These are phyloP conservation scores for Buxus sempervirens DNA, from an alignment of 164 flowering plant genomes.

Conservation along the genomic window DNA sequence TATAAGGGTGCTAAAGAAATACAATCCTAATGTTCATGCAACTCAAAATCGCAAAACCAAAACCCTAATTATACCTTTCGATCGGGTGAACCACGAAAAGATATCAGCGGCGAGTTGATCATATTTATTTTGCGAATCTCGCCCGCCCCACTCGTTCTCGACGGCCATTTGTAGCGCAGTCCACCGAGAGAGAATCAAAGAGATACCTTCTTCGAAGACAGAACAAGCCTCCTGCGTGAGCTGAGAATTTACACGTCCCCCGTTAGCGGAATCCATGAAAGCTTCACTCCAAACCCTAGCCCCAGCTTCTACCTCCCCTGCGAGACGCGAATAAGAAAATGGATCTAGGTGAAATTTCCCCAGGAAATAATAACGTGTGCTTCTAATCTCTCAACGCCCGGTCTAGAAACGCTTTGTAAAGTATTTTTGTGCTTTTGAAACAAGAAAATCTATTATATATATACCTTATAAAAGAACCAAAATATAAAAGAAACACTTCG, in stretches of 20 bases:
- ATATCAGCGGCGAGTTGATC: slow-evolving; percentile 26
- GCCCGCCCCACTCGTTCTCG: slow-evolving; percentile 46
- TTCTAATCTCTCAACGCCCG: no score
- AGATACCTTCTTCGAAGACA: slow-evolving; percentile 17
- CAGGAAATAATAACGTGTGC: no score
- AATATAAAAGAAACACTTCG: no score
- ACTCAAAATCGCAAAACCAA: not conserved
- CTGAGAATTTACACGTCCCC: slow-evolving; percentile 5
- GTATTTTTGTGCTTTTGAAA: no score
- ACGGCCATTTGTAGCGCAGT: slow-evolving; percentile 41
- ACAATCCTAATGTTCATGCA: not conserved
- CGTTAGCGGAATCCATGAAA: slow-evolving; percentile 11
- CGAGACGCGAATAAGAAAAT: no score
- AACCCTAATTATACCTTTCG: slow-evolving; percentile 24
- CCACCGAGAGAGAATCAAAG: slow-evolving; percentile 32
- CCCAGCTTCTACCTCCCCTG: no score
- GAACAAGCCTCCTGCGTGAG: slow-evolving; percentile 12
- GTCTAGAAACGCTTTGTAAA: no score
- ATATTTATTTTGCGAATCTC: slow-evolving; percentile 31
- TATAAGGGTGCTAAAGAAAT: slow-evolving; percentile 5
- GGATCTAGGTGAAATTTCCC: no score
- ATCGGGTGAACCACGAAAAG: slow-evolving; percentile 26
- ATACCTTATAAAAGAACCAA: no score
- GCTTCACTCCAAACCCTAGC: not conserved
- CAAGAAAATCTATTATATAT: no score